Base-by-base conservation (phyloP, 495 filamentous ascomycete genomes). In the Daldinia vernicosa region DNA sequence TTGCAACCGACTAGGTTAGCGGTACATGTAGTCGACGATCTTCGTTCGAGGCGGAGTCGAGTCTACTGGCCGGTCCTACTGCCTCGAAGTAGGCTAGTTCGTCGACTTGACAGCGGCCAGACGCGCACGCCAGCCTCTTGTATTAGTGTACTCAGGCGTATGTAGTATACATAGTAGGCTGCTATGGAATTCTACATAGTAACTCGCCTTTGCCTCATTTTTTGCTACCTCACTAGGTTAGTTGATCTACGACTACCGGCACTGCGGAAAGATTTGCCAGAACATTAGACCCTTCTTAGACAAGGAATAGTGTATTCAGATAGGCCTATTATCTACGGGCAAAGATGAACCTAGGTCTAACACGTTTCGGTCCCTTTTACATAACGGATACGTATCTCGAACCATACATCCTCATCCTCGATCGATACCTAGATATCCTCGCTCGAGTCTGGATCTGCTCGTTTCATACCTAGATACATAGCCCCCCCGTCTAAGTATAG, bases 1-100 rank as follows among this genome's bases (percentile, higher is more conserved):
- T 74, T 71, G 71, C 71, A 76, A 75, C 67, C 70, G 73, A 70
- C 69, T 43, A 74, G 78, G 62, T 63, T 69, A 66, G 57, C 66
- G 67, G 78, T n/a, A n/a, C n/a, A n/a, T n/a, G n/a, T 75, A 71
- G 78, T 67, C 69, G 69, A 66, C 67, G 78, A 81, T 80, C 78
- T 72, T 79, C 74, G 69, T 76, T 75, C 63, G 35, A 77, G 78
- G 75, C 66, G 74, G 77, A 74, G 77, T 64, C 71, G 77, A 74
- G 77, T 64, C 71, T 78, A 67, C 67, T 65, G 72, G 66, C 74
- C 80, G 80, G 80, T 75, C 75, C 40, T 70, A 65, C 69, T 69
- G 79, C 72, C 79, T 79, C 33, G 73, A 84, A 79, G 58, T 45
- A 76, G 77, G 55, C 72, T 80, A 80, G 70, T 40, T 60, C 52